Evolutionary conservation across 106 monocot genomes (phyloP).

Genomic region (Acorus calamus): DNA sequence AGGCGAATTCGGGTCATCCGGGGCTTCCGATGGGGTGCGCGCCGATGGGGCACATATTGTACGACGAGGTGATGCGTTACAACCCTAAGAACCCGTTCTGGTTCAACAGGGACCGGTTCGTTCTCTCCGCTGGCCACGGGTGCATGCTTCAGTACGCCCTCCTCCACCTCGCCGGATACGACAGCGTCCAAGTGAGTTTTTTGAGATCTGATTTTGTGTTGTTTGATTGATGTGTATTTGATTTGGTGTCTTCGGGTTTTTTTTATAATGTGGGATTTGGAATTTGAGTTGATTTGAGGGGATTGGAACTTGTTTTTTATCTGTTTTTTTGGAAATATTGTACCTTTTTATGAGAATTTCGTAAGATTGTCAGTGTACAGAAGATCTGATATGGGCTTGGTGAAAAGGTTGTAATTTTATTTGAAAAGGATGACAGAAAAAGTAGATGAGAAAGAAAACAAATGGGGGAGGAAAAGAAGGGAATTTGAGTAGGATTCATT

Average conservation of each 20-base stretch:
- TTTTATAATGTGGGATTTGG: not conserved
- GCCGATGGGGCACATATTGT: slow-evolving; percentile 83
- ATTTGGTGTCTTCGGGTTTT: not conserved
- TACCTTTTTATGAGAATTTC: too few species aligned
- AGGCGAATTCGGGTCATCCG: slow-evolving; percentile 95
- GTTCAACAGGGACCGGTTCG: slow-evolving; percentile 92
- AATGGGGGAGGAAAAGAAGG: too few species aligned
- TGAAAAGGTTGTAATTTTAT: too few species aligned
- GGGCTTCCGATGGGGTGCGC: slow-evolving; percentile 97
- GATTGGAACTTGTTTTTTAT: not conserved
- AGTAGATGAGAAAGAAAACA: too few species aligned
- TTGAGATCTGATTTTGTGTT: not conserved
- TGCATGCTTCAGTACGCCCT: slow-evolving; percentile 98
- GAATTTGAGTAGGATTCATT: too few species aligned
- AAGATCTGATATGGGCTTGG: too few species aligned
- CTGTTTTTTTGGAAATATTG: not conserved
- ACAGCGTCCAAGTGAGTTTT: slow-evolving; percentile 63
- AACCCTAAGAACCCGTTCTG: slow-evolving; percentile 97
- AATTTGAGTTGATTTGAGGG: not conserved
- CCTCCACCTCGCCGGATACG: slow-evolving; percentile 91
- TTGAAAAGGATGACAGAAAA: too few species aligned
- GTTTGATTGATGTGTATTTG: slow-evolving; percentile 3
- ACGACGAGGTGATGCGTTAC: slow-evolving; percentile 92
- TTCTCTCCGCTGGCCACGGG: slow-evolving; percentile 92
- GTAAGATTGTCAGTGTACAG: too few species aligned